phyloP scores from a whole-genome alignment of 2,329 filamentous ascomycete genomes.

The Phymatotrichopsis omnivora region DNA sequence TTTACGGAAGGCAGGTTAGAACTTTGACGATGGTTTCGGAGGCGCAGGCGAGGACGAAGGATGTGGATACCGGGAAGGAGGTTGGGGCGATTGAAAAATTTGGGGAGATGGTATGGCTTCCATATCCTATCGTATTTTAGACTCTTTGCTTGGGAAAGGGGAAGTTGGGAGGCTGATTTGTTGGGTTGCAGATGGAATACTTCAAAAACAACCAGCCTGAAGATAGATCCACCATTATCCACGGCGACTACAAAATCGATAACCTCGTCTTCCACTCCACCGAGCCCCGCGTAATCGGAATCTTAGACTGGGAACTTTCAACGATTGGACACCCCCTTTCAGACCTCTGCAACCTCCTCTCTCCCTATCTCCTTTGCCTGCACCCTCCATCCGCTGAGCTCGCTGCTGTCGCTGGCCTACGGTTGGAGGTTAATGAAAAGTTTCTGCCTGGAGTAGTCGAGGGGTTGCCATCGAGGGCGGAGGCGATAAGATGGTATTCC shows the following conservation, averaged over 20 bases:
- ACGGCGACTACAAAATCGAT: slow-evolving; percentile 95
- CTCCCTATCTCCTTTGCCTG: slow-evolving; percentile 37
- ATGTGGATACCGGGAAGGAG: slow-evolving; percentile 63
- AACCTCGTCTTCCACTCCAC: slow-evolving; percentile 85
- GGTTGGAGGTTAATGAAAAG: slow-evolving; percentile 37
- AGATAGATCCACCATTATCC: slow-evolving; percentile 70
- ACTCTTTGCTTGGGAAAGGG: slow-evolving; percentile 36
- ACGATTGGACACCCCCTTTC: slow-evolving; percentile 93
- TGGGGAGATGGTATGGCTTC: slow-evolving; percentile 50
- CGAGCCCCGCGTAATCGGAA: slow-evolving; percentile 77
- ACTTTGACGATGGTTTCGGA: slow-evolving; percentile 72
- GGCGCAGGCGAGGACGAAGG: slow-evolving; percentile 63
- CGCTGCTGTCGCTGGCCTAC: slow-evolving; percentile 33
- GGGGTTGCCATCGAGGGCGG: slow-evolving; percentile 52
- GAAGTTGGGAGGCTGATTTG: slow-evolving; percentile 55
- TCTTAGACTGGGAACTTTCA: slow-evolving; percentile 97
- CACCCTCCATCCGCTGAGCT: slow-evolving; percentile 32
- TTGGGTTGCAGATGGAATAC: slow-evolving; percentile 20
- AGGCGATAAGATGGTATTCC: slow-evolving; percentile 56
- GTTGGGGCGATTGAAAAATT: slow-evolving; percentile 81
- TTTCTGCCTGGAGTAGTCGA: slow-evolving; percentile 55
- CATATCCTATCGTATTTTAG: neutral
- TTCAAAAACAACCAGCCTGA: slow-evolving; percentile 54
- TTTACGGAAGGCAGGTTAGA: slow-evolving; percentile 75
- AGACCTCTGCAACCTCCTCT: slow-evolving; percentile 71